Evolutionary conservation across 208 protist genomes (phyloP), one percentile per base, ranked within the genome.

Genomic region (Trypanosoma platydactyli): DNA sequence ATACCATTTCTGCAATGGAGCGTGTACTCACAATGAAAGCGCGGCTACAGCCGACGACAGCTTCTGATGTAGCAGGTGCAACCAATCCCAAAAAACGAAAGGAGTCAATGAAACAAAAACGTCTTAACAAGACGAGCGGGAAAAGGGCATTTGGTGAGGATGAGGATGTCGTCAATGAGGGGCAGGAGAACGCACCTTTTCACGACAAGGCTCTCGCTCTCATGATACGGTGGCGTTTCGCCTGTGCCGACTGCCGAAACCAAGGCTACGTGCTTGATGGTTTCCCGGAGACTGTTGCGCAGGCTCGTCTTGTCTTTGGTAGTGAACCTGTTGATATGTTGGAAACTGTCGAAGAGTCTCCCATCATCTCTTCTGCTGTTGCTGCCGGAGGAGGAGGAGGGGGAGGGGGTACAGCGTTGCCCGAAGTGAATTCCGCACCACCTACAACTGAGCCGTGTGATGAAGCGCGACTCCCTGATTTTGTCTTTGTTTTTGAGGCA

Each of bases 181-280:
- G 83, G 15, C 77, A 81, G 65, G 78, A 78, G 44, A 83, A 88
- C 62, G 81, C 88, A 2, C 84, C 89, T 27, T 91, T 95, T 55
- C 86, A 91, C 56, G 66, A 94, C 50, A 82, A 77, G 53, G 86
- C 88, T 6, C 73, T 97, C 44, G 83, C 89, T n/a, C 22, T 88
- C 42, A 97, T 97, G 82, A 64, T 97, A 56, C 83, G 89, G 40
- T 94, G 90, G 87, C 90, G 94, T 30, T 64, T 98, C 1, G 58
- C 75, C 5, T 83, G 84, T 62, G 68, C 84, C 35, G 86, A 91
- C 42, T 96, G 90, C 64, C 65, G 67, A n/a, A 96, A 97, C 64
- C 91, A 97, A 45, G 96, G 96, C 25, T 98, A 92, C 70, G 75
- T 98, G 20, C 67, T 98, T 5, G 91, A 97, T 55, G 94, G 96